Evolutionary conservation across 331 rosid genomes (phyloP).

Genomic region (Acacia concinna): DNA sequence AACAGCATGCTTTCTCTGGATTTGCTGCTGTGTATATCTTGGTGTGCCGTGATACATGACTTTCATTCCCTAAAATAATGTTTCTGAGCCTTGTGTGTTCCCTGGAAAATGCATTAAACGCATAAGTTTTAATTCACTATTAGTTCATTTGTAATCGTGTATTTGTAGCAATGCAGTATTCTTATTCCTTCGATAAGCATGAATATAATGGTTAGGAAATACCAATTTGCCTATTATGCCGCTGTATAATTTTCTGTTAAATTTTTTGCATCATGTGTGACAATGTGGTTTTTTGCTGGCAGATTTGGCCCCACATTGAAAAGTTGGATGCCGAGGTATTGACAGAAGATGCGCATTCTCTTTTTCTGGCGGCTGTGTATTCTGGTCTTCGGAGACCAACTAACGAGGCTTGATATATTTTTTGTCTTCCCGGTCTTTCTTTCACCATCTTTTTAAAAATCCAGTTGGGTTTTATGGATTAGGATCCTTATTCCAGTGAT

Average conservation of each 20-base stretch:
- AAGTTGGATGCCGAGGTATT: conserved; percentile 78
- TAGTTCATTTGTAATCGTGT: background rate
- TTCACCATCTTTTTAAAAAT: background rate
- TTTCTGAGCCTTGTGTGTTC: background rate
- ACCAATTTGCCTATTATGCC: background rate
- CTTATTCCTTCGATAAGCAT: background rate
- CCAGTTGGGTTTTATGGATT: conserved; percentile 28
- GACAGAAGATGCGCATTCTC: conserved; percentile 64
- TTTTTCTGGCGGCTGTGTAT: conserved; percentile 63
- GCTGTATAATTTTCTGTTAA: background rate
- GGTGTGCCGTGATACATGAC: background rate
- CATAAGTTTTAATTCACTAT: background rate
- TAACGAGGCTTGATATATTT: conserved; percentile 40
- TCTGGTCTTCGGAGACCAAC: conserved; percentile 67
- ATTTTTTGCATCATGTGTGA: background rate
- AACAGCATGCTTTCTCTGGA: background rate
- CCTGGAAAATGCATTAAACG: background rate
- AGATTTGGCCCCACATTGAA: conserved; percentile 91
- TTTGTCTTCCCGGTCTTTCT: background rate
- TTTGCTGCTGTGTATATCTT: background rate
- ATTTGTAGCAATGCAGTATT: background rate
- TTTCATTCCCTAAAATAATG: background rate
- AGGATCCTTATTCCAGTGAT: conserved; percentile 16
- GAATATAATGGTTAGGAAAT: background rate
- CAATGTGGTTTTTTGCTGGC: conserved; percentile 27